Percentiles rank a stretch among this genome's conserved stretches.
Conservation (phyloP, 164 flowering plant species). For the Vitis amurensis region DNA sequence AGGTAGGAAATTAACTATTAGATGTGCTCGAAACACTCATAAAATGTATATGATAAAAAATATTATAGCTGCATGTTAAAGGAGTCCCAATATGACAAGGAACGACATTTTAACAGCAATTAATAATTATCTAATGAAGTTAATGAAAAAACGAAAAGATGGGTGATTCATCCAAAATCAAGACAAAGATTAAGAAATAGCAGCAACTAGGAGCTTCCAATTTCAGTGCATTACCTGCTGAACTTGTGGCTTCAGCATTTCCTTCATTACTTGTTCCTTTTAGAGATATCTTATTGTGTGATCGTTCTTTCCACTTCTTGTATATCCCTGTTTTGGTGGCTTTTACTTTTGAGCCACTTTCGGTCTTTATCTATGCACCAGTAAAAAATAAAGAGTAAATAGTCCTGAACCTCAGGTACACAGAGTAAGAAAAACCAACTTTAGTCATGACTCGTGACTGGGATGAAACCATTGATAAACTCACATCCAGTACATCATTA, state of each 20-base stretch:
- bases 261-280: slow-evolving; percentile 46
- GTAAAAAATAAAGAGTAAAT: not conserved
- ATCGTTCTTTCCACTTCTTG: slow-evolving; percentile 79
- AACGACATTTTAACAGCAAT: not conserved
- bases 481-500: not conserved
- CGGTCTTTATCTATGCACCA: slow-evolving; percentile 67
- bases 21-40: too few species aligned
- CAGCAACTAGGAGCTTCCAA: not conserved
- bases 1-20: too few species aligned
- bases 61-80: not conserved
- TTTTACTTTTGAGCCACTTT: slow-evolving; percentile 77
- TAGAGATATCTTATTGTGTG: slow-evolving; percentile 67
- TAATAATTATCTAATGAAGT: not conserved
- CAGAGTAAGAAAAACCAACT: not conserved
- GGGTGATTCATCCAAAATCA: not conserved
- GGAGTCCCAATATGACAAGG: not conserved
- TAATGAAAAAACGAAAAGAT: not conserved
- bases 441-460: not conserved
- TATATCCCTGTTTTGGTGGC: slow-evolving; percentile 84
- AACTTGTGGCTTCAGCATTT: slow-evolving; percentile 29
- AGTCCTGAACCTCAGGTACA: not conserved
- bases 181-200: not conserved
- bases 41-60: not conserved
- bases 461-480: not conserved
- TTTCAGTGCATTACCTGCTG: slow-evolving; percentile 38